Base-by-base conservation (phyloP, 441 rosid species). In the Jatropha podagrica region DNA sequence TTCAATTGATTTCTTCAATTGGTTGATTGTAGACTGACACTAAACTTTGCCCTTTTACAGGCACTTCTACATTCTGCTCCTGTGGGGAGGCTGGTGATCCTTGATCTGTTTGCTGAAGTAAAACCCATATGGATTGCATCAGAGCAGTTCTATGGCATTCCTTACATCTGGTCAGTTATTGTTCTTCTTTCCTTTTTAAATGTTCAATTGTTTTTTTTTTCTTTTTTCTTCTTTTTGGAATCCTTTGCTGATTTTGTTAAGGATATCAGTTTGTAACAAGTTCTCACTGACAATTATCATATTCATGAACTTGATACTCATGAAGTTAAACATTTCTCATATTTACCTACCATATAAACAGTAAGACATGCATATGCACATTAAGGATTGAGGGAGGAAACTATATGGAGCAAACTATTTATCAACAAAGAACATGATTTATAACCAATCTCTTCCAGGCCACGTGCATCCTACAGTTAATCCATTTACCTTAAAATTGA, bases 1-100 rank as follows among this genome's bases (percentile, higher is more conserved):
- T 73, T n/a, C 17, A 73, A 41, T n/a, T 68, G 26, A 8, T 59
- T 68, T 54, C 23, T 77, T 38, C 17, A 18, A 52, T 14, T 72
- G 52, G 23, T 77, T 56, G 74, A 52, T 27, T 58, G 61, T 58
- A 68, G 59, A 61, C 44, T n/a, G 52, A n/a, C 68, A 10, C 54
- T 76, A 64, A 69, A 54, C 49, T 66, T 59, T 54, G 37, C n/a
- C 40, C 75, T 73, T 75, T 67, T 69, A 49, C 85, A 90, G 94
- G 92, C 94, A 79, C 89, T 90, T 70, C 69, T 90, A 70, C 88
- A 87, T 72, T 88, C 94, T 67, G 94, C 88, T 77, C 94, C 91
- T 65, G 12, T 85, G 76, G 94, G 94, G 37, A 87, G 81, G 79
- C 81, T 90, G 73, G 88, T 90, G 40, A 83, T 90, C 81, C 94